A percentile compares a stretch with the other conserved stretches of the same genome.
These are phyloP conservation scores for Prosopis cineraria DNA, from an alignment of 306 rosid genomes.

Conservation along the genomic window DNA sequence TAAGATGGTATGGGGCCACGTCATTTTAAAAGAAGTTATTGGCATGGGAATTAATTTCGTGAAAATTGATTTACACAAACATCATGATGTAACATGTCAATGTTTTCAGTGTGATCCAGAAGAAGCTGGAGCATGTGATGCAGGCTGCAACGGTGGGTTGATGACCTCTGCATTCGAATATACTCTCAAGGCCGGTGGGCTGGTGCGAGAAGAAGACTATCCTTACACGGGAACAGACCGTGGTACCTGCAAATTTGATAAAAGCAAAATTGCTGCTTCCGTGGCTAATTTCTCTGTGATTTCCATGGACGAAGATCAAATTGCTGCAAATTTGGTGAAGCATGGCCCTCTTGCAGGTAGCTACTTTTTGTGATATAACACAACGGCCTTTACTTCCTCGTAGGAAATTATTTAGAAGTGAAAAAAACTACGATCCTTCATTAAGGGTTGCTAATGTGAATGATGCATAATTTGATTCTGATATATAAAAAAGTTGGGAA, in stretches of 20 bases:
- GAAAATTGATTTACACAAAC: not conserved
- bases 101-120: conserved; percentile 90
- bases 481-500: no score
- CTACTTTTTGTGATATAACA: not conserved
- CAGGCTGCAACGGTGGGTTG: conserved; percentile 90
- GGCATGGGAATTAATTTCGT: not conserved
- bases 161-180: conserved; percentile 92
- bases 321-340: conserved; percentile 89
- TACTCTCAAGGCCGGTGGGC: conserved; percentile 78
- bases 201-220: conserved; percentile 75
- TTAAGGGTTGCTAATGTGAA: not conserved
- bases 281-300: conserved; percentile 85
- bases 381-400: not conserved
- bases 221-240: conserved; percentile 84
- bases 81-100: conserved; percentile 16
- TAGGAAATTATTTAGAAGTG: not conserved
- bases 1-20: not conserved
- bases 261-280: conserved; percentile 63
- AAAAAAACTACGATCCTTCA: not conserved
- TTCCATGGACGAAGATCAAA: conserved; percentile 82
- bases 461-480: conserved; percentile 2
- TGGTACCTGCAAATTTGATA: conserved; percentile 82
- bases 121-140: conserved; percentile 67
- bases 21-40: not conserved
- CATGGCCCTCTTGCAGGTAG: conserved; percentile 94